Conservation (phyloP, 139 green algal genomes). For the Chlorella sp. region DNA sequence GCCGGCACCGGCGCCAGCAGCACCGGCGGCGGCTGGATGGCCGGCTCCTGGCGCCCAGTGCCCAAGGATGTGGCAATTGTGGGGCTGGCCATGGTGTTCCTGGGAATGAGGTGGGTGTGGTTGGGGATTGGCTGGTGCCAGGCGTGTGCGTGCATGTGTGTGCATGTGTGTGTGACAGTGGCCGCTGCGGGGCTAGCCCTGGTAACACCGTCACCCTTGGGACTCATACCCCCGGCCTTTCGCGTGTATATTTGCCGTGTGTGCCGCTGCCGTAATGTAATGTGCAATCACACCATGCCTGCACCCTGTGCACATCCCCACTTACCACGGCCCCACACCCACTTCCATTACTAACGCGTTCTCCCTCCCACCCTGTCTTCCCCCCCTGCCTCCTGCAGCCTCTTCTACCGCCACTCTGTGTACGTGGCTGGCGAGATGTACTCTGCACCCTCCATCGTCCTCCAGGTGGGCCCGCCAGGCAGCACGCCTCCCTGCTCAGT, state of each 20-base stretch:
- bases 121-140: neutral
- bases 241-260: no score
- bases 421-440: conserved; percentile 91
- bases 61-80: conserved; percentile 57
- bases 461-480: conserved; percentile 75
- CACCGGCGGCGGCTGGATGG: neutral
- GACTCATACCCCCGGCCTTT: no score
- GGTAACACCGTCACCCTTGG: no score
- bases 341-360: no score
- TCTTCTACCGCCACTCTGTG: conserved; percentile 86
- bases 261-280: no score
- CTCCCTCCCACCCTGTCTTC: no score
- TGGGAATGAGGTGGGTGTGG: neutral
- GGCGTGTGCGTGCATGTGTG: neutral
- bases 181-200: neutral
- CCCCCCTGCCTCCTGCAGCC: neutral
- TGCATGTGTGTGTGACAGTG: neutral
- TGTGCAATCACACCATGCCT: no score
- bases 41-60: conserved; percentile 34
- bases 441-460: conserved; percentile 92
- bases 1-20: neutral
- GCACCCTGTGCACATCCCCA: no score
- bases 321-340: no score
- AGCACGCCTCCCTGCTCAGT: neutral
- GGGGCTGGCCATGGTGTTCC: conserved; percentile 54